Percentiles rank a stretch among this genome's conserved stretches.
These are phyloP conservation scores for Cystobasidium onofrii DNA, from an alignment of 768 basidiomycete genomes.

Conservation along the genomic window DNA sequence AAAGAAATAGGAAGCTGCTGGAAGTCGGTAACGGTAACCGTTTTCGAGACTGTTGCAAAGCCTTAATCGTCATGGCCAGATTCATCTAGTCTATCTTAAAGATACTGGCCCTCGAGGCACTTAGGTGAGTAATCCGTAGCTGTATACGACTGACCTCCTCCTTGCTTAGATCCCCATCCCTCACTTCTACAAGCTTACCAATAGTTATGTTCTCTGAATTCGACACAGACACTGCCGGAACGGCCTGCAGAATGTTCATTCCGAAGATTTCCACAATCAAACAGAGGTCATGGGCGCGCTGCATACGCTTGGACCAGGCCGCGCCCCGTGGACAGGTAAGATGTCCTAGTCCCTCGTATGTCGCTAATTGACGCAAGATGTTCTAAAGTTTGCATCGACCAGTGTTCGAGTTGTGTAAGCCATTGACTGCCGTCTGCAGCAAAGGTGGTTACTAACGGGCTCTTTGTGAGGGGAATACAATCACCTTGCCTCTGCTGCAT, in stretches of 20 bases:
- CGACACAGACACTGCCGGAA: neutral
- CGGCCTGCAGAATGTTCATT: conserved; percentile 5
- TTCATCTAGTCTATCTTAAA: too few species aligned
- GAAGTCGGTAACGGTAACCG: too few species aligned
- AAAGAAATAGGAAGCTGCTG: too few species aligned
- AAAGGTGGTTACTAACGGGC: neutral
- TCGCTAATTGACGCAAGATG: conserved; percentile 3
- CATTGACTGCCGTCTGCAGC: neutral
- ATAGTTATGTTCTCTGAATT: neutral
- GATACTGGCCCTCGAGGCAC: too few species aligned
- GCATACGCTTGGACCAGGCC: conserved; percentile 1
- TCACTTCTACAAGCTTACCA: conserved; percentile 3
- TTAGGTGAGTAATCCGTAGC: too few species aligned
- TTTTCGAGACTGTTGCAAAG: too few species aligned
- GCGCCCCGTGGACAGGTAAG: neutral
- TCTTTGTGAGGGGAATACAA: neutral
- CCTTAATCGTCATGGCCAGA: too few species aligned
- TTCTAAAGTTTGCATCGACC: neutral
- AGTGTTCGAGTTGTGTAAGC: neutral
- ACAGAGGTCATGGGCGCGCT: neutral
- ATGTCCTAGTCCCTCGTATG: neutral
- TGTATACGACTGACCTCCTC: neutral
- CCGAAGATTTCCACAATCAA: neutral
- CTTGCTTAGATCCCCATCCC: neutral
- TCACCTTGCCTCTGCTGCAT: neutral